Evolutionary conservation across 139 green algal genomes (phyloP), one percentile per base, ranked within the genome.

Genomic region (Chlamydomonas incerta): DNA sequence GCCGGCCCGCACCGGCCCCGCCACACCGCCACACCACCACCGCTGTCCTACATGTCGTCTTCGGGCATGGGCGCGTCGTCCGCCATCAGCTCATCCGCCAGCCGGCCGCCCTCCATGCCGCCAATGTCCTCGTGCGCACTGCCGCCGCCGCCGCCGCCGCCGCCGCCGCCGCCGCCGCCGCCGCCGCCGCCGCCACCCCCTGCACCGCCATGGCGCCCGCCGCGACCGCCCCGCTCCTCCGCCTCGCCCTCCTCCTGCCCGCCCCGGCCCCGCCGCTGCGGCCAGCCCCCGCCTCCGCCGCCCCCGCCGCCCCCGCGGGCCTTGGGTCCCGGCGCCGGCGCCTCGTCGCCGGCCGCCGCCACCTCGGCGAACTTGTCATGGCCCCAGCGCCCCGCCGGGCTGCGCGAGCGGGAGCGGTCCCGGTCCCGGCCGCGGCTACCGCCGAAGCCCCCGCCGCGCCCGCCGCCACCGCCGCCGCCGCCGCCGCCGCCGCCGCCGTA

Each of bases 21-120:
- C 8, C 41, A 50, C 41, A n/a, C n/a, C n/a, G n/a, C 41, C 41
- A 50, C 5, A 50, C 41, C 41, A 50, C 5, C 5, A 5, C 41
- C 41, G 8, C 5, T 13, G 6, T 8, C 41, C 41, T 50, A 50
- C 41, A 50, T 50, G 41, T 50, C 41, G 41, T 50, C 41, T n/a
- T n/a, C n/a, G 6, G 41, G 41, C 41, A 50, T 50, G 41, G 41
- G 41, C 72, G 72, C 72, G n/a, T 80, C 72, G n/a, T 80, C 72
- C 47, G 72, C 72, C 72, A 80, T 80, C 72, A 80, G 21, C 50
- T 80, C 72, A 31, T 80, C 72, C 6, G 65, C 72, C 72, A 80
- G 52, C 72, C 65, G 65, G 29, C 72, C 71, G 29, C 69, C 33
- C 41, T 14, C 24, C 37, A 28, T 37, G 41, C 34, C 14, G 10